Percentiles rank a stretch among this genome's conserved stretches.
Evolutionary conservation across 176 grass and related monocot genomes (phyloP).

Genomic region (Oryza rufipogon): DNA sequence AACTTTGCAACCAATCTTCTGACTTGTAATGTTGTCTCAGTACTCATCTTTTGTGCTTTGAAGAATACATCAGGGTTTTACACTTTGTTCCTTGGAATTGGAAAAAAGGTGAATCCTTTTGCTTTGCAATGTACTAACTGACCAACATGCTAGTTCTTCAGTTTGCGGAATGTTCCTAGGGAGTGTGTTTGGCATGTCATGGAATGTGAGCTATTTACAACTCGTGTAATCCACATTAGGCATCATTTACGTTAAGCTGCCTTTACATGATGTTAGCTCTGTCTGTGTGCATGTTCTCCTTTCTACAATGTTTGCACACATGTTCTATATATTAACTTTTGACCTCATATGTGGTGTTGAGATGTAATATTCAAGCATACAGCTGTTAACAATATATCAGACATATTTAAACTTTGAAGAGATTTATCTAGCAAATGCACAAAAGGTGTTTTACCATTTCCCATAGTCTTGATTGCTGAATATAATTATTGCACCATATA

Average conservation of each 20-base stretch:
- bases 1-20: neutral
- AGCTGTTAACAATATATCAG: neutral
- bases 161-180: neutral
- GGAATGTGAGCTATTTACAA: neutral
- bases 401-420: neutral
- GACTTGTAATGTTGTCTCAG: neutral
- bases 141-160: neutral
- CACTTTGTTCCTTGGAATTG: neutral
- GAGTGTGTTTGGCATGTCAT: neutral
- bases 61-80: neutral
- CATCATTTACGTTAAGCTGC: neutral
- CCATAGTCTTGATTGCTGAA: slow-evolving; percentile 1
- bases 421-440: slow-evolving; percentile 5
- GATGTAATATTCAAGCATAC: neutral
- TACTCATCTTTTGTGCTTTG: neutral
- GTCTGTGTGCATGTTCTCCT: neutral
- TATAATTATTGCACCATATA: slow-evolving; percentile 10
- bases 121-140: neutral
- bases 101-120: neutral
- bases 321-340: neutral
- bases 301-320: neutral
- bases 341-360: neutral
- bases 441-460: neutral
- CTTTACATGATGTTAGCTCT: neutral
- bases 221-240: neutral